Evolutionary conservation across 495 filamentous ascomycete species (phyloP), one percentile per base, ranked within the genome.

Genomic region (Trichocladium uniseriatum): DNA sequence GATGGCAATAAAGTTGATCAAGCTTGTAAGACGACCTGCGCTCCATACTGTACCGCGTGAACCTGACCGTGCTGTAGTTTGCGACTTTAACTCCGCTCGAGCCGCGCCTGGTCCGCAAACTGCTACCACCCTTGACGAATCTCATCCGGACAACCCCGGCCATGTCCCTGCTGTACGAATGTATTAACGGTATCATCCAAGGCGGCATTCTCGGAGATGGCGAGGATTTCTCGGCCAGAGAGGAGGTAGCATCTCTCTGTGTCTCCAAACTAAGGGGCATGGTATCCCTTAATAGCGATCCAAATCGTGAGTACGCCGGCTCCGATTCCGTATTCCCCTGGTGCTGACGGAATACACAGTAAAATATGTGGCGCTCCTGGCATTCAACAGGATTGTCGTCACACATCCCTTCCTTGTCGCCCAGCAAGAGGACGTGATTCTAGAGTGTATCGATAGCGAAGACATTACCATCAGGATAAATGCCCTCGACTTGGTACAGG

Each of bases 1-100:
- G 92, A 97, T 98, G 91, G 90, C 89, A 28, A 97, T 98, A 61
- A 98, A 98, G 58, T 79, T 97, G 46, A 98, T 98, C 61, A 98
- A 98, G 64, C 77, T 98, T 43, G 89, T 92, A 60, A 51, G 82
- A 68, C 15, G 38, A 13, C 7, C 50, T 32, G 5, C 6, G 28
- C 7, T 22, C 14, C n/a, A 3, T 20, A 13, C 22, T 20, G 3
- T 20, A 16, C 34, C n/a, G 7, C 15, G 43, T 28, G 28, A 42
- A 4, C 19, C 62, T 69, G 36, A 68, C 62, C 7, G 55, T 66
- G 36, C 14, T 43, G 5, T 59, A 95, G 87, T 98, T 98, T 76
- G 90, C 92, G 32, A 94, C 86, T 14, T 74, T 98, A 53, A 97
- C 89, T 3, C 92, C 92, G 0, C 69, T 98, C 7, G 92, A 98